Base-by-base conservation (phyloP, 2,329 filamentous ascomycete genomes). In the Beauveria scarabaeidicola region DNA sequence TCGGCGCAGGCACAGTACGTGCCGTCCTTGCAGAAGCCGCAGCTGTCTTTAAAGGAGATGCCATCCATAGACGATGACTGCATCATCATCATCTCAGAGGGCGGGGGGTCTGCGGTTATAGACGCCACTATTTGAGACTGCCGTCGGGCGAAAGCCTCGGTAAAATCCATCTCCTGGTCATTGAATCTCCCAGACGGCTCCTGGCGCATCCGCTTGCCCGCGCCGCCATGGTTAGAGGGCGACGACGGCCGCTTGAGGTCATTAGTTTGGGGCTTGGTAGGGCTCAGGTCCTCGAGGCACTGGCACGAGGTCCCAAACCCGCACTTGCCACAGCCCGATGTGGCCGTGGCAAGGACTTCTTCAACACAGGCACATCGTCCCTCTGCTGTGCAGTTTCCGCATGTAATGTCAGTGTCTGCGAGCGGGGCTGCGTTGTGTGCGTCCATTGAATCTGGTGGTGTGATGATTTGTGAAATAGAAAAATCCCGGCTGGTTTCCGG, bases 1-100 rank as follows among this genome's bases (percentile, higher is more conserved):
- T 92, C 89, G 25, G 89, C 89, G 71, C 90, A 94, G 64, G 91
- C 85, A 68, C 90, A 94, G 66, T 90, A 90, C 0, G 87, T 91
- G 5, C 88, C 89, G 61, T 92, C 88, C 63, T 87, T 84, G 73
- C 90, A 94, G 74, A 94, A 94, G 7, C 90, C 90, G 70, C 90
- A 94, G 21, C 83, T 81, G 66, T 93, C 89, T 63, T 83, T 81
- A 5, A 81, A 77, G 11, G 77, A 74, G 46, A 80, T 72, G 19
- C 67, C 61, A 43, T 69, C 69, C 44, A 70, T 61, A 2, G 75
- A 68, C 19, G 75, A 70, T 10, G 73, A 63, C 52, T 73, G 75
- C n/a, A 72, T 68, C 21, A 70, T 69, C 41, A 56, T 41, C 50
- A 63, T 73, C 65, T 67, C 73, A 63, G 69, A 72, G 8, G 64